These are phyloP conservation scores for Lodderomyces beijingensis DNA, from an alignment of 1,139 yeast genomes.

Conservation along the genomic window DNA sequence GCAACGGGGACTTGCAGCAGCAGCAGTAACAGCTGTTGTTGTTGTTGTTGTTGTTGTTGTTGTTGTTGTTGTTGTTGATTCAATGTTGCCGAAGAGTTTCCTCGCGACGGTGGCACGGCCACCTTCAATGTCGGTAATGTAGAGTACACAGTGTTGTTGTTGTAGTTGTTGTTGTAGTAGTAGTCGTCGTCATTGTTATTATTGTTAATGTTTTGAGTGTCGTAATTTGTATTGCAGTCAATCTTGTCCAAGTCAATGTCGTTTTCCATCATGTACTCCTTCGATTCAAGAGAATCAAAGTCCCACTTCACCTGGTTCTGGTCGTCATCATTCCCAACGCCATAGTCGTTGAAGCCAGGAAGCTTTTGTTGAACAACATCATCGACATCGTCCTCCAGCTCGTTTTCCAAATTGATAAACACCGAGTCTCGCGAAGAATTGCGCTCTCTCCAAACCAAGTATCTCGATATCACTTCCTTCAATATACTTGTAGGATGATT, in stretches of 20 bases:
- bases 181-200: no score
- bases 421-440: conserved; percentile 49
- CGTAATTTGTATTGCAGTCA: conserved; percentile 27
- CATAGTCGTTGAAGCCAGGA: conserved; percentile 15
- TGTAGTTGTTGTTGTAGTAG: conserved; percentile 22
- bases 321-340: conserved; percentile 12
- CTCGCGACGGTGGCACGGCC: conserved; percentile 9
- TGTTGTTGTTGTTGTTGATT: conserved; percentile 2
- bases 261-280: conserved; percentile 67
- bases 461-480: conserved; percentile 76
- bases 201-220: conserved; percentile 18
- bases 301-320: conserved; percentile 80
- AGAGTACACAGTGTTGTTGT: conserved; percentile 20
- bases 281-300: conserved; percentile 71
- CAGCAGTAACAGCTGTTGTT: no score
- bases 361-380: conserved; percentile 12
- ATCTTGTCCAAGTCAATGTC: conserved; percentile 52
- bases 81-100: conserved; percentile 8
- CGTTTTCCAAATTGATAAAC: conserved; percentile 34
- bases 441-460: conserved; percentile 74
- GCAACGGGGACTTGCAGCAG: no score
- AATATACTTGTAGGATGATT: conserved; percentile 56
- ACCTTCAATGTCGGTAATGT: conserved; percentile 28
- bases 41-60: no score
- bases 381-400: conserved; percentile 14